These are phyloP conservation scores for Conringia planisiliqua DNA, from an alignment of 345 rosid species.

Conservation along the genomic window DNA sequence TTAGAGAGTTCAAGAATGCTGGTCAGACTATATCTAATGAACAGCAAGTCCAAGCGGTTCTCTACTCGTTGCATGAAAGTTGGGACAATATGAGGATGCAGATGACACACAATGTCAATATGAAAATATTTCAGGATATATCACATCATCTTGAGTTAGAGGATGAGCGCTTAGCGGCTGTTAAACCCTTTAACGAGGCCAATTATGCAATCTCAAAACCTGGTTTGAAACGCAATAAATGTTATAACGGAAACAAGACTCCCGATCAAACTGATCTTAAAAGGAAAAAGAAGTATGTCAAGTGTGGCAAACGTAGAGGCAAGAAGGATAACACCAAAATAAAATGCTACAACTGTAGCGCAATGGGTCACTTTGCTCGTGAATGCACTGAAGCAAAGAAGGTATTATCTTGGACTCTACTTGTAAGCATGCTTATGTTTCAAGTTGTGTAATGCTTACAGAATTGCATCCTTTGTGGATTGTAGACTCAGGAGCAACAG, in stretches of 20 bases:
- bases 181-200: not conserved
- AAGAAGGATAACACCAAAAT: not conserved
- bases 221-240: not conserved
- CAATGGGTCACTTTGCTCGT: conserved; percentile 12
- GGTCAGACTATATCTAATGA: not conserved
- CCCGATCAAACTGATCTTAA: not conserved
- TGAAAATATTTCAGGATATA: not conserved
- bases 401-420: not conserved
- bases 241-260: not conserved
- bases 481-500: not conserved
- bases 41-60: not conserved
- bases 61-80: not conserved
- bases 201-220: not conserved
- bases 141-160: no score
- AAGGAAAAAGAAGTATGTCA: not conserved
- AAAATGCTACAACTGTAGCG: not conserved
- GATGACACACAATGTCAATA: not conserved
- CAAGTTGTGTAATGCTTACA: not conserved
- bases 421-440: not conserved
- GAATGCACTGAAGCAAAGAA: conserved; percentile 11
- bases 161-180: not conserved
- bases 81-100: not conserved
- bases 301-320: not conserved
- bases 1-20: not conserved
- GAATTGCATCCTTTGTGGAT: conserved; percentile 14